Base-by-base conservation (phyloP, 1,284 basidiomycete species). In the Leccinum pachyderme region DNA sequence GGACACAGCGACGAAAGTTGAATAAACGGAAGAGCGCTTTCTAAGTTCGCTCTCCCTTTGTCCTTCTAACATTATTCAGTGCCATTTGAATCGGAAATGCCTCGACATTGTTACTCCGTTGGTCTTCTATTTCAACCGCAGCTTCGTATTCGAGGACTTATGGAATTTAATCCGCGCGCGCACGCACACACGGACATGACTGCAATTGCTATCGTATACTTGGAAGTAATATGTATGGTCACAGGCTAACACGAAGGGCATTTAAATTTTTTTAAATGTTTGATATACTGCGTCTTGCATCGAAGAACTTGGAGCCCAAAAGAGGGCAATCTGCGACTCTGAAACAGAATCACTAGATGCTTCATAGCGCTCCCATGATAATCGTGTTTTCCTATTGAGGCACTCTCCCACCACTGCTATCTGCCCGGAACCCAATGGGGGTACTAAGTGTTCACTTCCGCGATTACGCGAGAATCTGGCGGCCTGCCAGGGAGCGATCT, bases 11-110 rank as follows among this genome's bases (percentile, higher is more conserved):
- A 51, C 68, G 68, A 65, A 72, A 46, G 58, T 53, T 69, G 57
- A 69, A 70, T 61, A 70, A 70, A 62, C 71, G 68, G 62, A 70
- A 61, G 59, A 52, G 51, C 52, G 59, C 68, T 59, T 52, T 49
- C 52, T 66, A 50, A 70, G 52, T 56, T 55, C 48, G 53, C 37
- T 43, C 52, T 44, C 47, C 45, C 55, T 63, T 50, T 35, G 35
- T 43, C 49, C 49, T 52, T 32, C 35, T 49, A 46, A 55, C 50
- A 56, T 56, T 49, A 54, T 52, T 46, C 27, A 44, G 43, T 22
- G 25, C 32, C 52, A 57, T 44, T 53, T 52, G 44, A 44, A 32
- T 57, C 59, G 61, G 65, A 72, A 57, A 71, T 68, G 47, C 55
- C 50, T 51, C 59, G 53, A 48, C 51, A 55, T 55, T 45, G 50